Conservation (phyloP, 768 basidiomycete genomes). For the Mycena kentingensis region DNA sequence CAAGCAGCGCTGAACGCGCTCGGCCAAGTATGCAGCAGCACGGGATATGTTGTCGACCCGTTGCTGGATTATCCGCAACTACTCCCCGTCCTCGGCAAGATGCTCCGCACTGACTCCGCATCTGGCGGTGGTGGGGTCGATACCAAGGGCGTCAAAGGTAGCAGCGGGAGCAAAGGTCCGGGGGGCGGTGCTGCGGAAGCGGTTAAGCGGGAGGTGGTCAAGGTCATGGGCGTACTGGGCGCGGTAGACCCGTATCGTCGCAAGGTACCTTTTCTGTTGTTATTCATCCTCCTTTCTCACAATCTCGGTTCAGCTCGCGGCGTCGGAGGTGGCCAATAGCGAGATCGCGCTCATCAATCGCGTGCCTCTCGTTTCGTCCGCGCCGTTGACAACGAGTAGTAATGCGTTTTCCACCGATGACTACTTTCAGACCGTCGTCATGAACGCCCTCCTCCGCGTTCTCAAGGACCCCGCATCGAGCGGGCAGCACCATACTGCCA, state of each 20-base stretch:
- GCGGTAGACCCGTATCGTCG: conserved; percentile 95
- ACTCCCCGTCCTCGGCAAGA: conserved; percentile 77
- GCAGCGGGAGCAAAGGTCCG: background rate
- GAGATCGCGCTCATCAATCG: conserved; percentile 67
- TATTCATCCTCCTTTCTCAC: background rate
- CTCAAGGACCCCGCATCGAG: conserved; percentile 87
- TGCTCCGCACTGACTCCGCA: conserved; percentile 71
- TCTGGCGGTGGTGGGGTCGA: background rate
- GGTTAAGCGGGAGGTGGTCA: conserved; percentile 86
- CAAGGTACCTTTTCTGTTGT: conserved; percentile 70
- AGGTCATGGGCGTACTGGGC: conserved; percentile 93
- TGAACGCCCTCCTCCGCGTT: conserved; percentile 83
- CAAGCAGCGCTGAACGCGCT: conserved; percentile 93
- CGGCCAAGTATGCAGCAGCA: conserved; percentile 95
- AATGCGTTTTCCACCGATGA: conserved; percentile 74
- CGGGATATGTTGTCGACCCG: conserved; percentile 93
- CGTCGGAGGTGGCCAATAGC: conserved; percentile 60
- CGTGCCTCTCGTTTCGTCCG: conserved; percentile 53
- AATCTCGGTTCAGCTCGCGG: conserved; percentile 43
- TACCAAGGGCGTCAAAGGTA: background rate
- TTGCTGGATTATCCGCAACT: conserved; percentile 90
- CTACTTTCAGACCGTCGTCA: conserved; percentile 96
- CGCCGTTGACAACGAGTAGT: conserved; percentile 49
- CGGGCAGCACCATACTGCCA: conserved; percentile 87
- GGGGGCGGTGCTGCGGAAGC: conserved; percentile 34